Evolutionary conservation across 257 asterid genomes (phyloP), one percentile per base, ranked within the genome.

Genomic region (Striga asiatica): DNA sequence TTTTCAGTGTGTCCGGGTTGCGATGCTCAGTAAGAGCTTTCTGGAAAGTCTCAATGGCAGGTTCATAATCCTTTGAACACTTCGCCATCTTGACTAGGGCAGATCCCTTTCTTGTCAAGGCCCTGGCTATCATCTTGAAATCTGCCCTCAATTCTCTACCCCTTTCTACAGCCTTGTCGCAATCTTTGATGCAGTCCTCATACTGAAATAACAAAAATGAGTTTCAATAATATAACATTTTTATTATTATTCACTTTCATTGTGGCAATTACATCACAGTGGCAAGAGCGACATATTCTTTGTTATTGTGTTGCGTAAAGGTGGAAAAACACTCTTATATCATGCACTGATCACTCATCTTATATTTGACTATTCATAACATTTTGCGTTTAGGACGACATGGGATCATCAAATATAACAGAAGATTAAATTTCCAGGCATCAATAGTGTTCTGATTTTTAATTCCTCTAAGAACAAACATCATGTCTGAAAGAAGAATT

Each of bases 21-120:
- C 98, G 94, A 66, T 87, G 94, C 70, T 91, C 98, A 0, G 96
- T 91, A 5, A 91, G 73, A n/a, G 98, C 96, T 71, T 91, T 91
- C 64, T 91, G 98, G 67, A 84, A 91, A 61, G 81, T 49, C 71
- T 87, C 96, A 16, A 91, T 91, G 6, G 94, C 96, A 51, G 74
- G 87, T 0, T 87, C 95, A 54, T 53, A 87, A 54, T 91, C 98
- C 76, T 74, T 76, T 0, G 98, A 87, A 61, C 61, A 54, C 71
- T 82, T 87, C 9, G 94, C 92, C 84, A 78, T 66, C 72, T 91
- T 91, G 24, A 68, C 81, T 64, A 91, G 66, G 24, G 98, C 98
- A 51, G 85, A 73, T 34, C 98, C 98, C 69, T 91, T 91, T 47
- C 98, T 77, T 10, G 98, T 91, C 62, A 91, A 68, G 11, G 98